phyloP scores from a whole-genome alignment of 75 land plant genomes.

The Pinus albicaulis region DNA sequence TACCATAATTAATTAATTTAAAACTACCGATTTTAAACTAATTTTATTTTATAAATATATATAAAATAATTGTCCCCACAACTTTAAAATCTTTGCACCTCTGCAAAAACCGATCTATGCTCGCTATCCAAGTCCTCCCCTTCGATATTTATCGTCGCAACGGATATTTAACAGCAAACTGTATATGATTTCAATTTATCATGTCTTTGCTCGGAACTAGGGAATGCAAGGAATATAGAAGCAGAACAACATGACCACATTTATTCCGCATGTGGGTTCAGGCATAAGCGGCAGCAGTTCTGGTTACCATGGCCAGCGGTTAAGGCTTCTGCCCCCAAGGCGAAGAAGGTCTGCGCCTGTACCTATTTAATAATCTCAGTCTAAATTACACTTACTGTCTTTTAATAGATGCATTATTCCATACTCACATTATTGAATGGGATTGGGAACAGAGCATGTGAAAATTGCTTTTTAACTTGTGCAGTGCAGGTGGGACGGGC shows the following conservation, averaged over 20 bases:
- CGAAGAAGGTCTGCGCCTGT: neutral
- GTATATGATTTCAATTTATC: neutral
- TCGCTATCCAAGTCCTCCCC: too few species aligned
- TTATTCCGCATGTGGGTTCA: neutral
- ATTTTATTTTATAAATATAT: too few species aligned
- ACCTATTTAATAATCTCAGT: neutral
- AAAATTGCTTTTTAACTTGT: neutral
- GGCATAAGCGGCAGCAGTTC: neutral
- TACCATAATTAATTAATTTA: too few species aligned
- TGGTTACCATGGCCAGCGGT: neutral
- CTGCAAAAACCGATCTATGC: too few species aligned
- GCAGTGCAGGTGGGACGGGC: neutral
- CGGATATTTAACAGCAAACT: neutral
- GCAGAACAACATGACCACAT: neutral
- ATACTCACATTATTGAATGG: neutral
- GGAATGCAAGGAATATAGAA: neutral
- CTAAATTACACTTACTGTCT: neutral
- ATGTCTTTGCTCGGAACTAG: neutral
- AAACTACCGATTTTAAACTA: too few species aligned
- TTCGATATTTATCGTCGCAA: too few species aligned
- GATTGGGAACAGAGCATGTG: neutral
- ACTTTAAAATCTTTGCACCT: too few species aligned
- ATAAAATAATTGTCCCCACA: too few species aligned
- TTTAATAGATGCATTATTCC: neutral
- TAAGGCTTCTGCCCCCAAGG: neutral